phyloP scores from a whole-genome alignment of 306 rosid genomes.

The Citrullus amarus region DNA sequence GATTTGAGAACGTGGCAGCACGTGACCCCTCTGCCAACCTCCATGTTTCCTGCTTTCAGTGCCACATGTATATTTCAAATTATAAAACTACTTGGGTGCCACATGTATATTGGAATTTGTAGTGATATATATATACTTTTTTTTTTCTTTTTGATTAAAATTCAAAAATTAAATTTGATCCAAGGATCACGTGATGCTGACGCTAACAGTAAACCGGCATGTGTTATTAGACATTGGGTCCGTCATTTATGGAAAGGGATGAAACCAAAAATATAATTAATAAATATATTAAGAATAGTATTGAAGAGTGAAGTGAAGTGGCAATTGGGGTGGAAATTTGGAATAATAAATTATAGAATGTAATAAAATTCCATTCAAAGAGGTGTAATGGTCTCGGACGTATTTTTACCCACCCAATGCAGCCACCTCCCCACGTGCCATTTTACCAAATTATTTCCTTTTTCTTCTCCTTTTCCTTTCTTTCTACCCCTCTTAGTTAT shows the following conservation, averaged over 20 bases:
- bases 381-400: too few species aligned
- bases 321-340: neutral
- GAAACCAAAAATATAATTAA: neutral
- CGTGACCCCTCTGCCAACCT: neutral
- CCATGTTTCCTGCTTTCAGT: neutral
- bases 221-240: neutral
- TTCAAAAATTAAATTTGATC: neutral
- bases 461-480: neutral
- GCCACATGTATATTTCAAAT: neutral
- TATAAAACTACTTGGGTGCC: neutral
- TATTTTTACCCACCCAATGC: neutral
- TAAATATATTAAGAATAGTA: neutral
- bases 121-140: neutral
- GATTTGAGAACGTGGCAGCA: conserved; percentile 6
- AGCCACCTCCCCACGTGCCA: neutral
- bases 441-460: neutral
- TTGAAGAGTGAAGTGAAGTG: neutral
- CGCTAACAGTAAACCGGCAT: neutral
- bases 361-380: neutral
- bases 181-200: neutral
- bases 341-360: neutral
- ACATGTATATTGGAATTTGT: neutral
- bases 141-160: too few species aligned
- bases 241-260: neutral
- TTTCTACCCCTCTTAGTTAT: too few species aligned